Evolutionary conservation across 306 rosid species (phyloP), one percentile per base, ranked within the genome.

Genomic region (Vicia faba): DNA sequence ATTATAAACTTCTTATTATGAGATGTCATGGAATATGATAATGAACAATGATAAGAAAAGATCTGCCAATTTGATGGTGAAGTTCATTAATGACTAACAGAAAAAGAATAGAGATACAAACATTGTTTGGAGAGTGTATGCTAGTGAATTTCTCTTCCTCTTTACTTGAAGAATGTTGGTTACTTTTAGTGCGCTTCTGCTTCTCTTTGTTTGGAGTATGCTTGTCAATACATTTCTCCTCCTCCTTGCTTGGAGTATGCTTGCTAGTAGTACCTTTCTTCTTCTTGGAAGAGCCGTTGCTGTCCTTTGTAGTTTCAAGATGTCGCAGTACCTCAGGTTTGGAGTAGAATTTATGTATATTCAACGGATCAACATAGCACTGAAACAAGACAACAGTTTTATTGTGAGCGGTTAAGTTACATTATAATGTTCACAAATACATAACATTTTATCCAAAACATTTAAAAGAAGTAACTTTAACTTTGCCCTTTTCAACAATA

Each of bases 301-400:
- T 74, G 70, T 38, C 77, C 77, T 80, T 81, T 36, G 65, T 53
- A 43, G 84, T 73, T 64, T 80, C 82, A 51, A 92, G 95, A 68
- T 89, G 80, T 46, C 89, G 92, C 39, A 87, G 70, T 20, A 92
- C 96, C 79, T 84, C 88, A 40, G 92, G 91, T 74, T 87, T 92
- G 72, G 98, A 92, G 86, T 82, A 92, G 82, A 87, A 92, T 76
- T 66, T 92, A 81, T 45, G 29, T 74, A 77, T 79, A 9, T 67
- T 78, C 16, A 61, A 67, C 11, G 95, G 92, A 75, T 92, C 85
- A 71, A 81, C 65, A 75, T 84, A 92, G 78, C 89, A 84, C 98
- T 89, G 84, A 78, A 84, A 77, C 70, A 76, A 39, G 53, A 70
- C 57, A 61, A 36, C 51, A 75, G 41, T 33, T 57, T 58, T 23